Percentiles rank a stretch among this genome's conserved stretches.
Evolutionary conservation across 495 filamentous ascomycete genomes (phyloP).

Genomic region (Neurospora sp.): DNA sequence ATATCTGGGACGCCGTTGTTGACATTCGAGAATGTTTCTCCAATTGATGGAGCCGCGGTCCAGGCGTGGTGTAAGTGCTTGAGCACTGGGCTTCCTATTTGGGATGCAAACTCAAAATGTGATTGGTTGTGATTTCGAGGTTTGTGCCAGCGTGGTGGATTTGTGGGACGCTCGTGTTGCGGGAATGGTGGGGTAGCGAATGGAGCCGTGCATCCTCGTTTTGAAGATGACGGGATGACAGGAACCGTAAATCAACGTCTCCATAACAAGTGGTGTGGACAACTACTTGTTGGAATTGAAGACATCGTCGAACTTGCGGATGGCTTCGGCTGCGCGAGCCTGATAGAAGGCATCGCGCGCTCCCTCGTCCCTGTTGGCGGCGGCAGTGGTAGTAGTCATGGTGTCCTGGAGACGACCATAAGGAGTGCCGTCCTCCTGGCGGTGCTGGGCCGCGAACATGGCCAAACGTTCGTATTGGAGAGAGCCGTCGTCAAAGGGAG

Average conservation of each 20-base stretch:
- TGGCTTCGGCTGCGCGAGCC: not conserved
- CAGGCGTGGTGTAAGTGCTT: not conserved
- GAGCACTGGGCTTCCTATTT: not conserved
- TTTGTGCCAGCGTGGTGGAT: not conserved
- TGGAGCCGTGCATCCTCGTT: not conserved
- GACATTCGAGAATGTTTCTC: not conserved
- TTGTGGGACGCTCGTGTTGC: not conserved
- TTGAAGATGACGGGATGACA: not conserved
- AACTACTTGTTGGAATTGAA: not conserved
- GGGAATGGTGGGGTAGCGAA: not conserved
- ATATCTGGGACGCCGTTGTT: too few species aligned
- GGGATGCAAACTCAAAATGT: accelerated
- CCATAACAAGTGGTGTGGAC: accelerated
- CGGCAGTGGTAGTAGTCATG: not conserved
- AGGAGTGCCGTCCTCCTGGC: not conserved
- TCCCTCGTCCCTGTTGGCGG: not conserved
- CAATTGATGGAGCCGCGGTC: not conserved
- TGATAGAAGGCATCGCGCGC: not conserved
- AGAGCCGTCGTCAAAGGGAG: too few species aligned
- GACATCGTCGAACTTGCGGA: not conserved
- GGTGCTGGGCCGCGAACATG: not conserved
- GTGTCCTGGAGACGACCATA: not conserved
- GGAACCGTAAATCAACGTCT: not conserved
- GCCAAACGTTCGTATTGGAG: not conserved
- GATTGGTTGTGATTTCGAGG: not conserved